Evolutionary conservation across 352 stramenopile genomes (phyloP), one percentile per base, ranked within the genome.

Genomic region (Pythium aphanidermatum): DNA sequence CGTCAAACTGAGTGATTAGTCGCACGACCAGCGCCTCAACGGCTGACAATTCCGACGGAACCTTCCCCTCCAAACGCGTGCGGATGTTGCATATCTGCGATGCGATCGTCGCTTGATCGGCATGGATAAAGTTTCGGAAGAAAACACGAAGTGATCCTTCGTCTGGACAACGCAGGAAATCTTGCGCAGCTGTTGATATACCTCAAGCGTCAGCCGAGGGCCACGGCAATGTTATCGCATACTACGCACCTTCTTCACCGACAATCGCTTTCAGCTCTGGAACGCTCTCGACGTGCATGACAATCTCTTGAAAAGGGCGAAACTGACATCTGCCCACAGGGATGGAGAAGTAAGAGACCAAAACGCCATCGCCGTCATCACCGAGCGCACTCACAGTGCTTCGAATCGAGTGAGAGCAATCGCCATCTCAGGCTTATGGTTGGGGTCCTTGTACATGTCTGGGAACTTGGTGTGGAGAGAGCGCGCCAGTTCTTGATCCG

Each of bases 341-440:
- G 31, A 30, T 35, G 17, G 42, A 40, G 47, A 7, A 68, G 9
- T 49, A 31, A 21, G 12, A 13, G 16, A 20, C 24, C 33, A 51
- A 13, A 6, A 33, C 42, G 33, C 11, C 35, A 30, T 12, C 21
- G 41, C 31, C 12, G 35, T 20, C 35, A 2, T 36, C 23, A 34
- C 4, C 20, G n/a, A n/a, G n/a, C n/a, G 5, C 16, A 72, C 76
- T 45, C 60, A 93, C 82, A 93, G 52, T 20, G 95, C 96, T 66
- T 98, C 92, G 48, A 99, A 99, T 26, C 61, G 75, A 39, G 92
- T 99, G 29, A 99, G 64, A 1, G 97, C 96, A 57, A 99, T 98
- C 12, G 95, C 92, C 92, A 99, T 99, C 65, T 99, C 97, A 1
- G 97, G 97, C 65, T 99, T 99, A 75, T 99, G 97, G 65, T 99